Evolutionary conservation across 768 basidiomycete genomes (phyloP).

Genomic region (Serendipita sp.): DNA sequence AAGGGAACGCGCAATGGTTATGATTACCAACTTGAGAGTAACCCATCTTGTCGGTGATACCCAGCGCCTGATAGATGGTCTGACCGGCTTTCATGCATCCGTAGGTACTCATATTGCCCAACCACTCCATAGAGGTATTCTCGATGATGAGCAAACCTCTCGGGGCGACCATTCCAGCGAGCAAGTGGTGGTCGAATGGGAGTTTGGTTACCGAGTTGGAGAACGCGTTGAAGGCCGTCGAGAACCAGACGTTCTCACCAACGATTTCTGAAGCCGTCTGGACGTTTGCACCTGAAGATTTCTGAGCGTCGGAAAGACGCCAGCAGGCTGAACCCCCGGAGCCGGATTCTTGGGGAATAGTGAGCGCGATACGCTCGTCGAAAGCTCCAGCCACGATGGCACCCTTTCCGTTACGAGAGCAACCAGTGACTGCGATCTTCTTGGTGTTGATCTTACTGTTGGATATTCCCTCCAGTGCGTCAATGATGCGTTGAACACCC

Average conservation of each 20-base stretch:
- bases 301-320: conserved; percentile 38
- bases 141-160: conserved; percentile 37
- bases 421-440: conserved; percentile 40
- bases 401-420: conserved; percentile 47
- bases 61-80: conserved; percentile 35
- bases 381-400: conserved; percentile 44
- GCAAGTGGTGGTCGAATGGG: conserved; percentile 46
- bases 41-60: conserved; percentile 32
- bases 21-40: conserved; percentile 40
- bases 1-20: conserved; percentile 39
- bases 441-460: conserved; percentile 30
- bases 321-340: conserved; percentile 45
- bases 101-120: conserved; percentile 33
- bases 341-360: conserved; percentile 48
- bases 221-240: conserved; percentile 31
- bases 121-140: conserved; percentile 41
- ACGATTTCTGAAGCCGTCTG: conserved; percentile 46
- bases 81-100: conserved; percentile 37
- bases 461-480: conserved; percentile 37
- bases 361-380: conserved; percentile 40
- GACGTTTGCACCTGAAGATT: conserved; percentile 26
- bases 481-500: conserved; percentile 45
- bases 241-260: conserved; percentile 48
- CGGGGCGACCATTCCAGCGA: conserved; percentile 39
- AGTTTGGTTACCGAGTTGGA: conserved; percentile 30